phyloP scores from a whole-genome alignment of 306 rosid genomes.

The Clitoria ternatea region DNA sequence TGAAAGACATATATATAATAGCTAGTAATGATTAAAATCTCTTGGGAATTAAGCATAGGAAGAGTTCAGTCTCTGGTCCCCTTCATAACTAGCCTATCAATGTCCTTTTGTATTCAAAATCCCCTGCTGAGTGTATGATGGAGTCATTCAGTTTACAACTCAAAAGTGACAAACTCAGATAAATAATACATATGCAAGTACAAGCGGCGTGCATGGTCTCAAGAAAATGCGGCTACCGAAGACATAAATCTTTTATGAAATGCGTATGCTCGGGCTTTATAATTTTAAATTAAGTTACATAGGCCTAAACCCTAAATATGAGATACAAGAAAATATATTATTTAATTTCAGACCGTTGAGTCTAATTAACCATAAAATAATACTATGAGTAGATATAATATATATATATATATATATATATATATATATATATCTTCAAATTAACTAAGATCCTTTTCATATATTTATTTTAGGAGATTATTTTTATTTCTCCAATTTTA shows the following conservation, averaged over 20 bases:
- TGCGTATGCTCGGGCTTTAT: not conserved
- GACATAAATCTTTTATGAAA: constrained; percentile 8
- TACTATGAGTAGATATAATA: no score
- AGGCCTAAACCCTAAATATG: not conserved
- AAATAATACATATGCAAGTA: constrained; percentile 23
- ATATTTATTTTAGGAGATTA: no score
- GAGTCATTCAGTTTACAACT: constrained; percentile 28
- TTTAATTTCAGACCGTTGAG: no score
- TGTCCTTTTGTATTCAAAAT: constrained; percentile 20
- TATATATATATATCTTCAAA: no score
- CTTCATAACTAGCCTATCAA: constrained; percentile 38
- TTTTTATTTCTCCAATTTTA: no score
- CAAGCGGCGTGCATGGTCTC: constrained; percentile 33
- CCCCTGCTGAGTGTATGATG: constrained; percentile 19
- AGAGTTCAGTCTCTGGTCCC: constrained; percentile 36
- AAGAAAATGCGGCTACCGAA: constrained; percentile 26
- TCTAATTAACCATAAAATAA: no score
- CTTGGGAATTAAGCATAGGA: constrained; percentile 30
- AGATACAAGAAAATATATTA: no score
- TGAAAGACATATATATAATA: no score
- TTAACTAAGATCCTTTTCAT: no score
- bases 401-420: no score
- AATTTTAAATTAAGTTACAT: not conserved
- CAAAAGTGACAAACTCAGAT: constrained; percentile 10
- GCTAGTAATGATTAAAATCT: no score